phyloP scores from a whole-genome alignment of 208 protist genomes.

The Balamuthia mandrillaris region DNA sequence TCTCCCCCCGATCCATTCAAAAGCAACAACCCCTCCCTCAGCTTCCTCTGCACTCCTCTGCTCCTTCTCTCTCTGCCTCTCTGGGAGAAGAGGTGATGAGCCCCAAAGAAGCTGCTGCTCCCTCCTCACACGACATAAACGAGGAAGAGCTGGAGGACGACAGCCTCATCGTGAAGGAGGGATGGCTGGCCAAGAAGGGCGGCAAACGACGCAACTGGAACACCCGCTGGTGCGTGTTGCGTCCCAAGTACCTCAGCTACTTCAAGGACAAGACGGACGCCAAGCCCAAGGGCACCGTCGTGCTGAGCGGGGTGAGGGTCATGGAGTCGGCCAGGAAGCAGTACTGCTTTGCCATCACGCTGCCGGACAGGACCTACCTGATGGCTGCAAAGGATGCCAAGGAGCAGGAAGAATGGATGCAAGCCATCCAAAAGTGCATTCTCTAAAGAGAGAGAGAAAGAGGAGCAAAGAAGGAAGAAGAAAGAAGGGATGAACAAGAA shows the following conservation, averaged over 20 bases:
- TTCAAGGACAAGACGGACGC: constrained; percentile 31
- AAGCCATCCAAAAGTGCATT: too few species aligned
- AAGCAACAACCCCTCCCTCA: too few species aligned
- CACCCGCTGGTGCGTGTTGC: constrained; percentile 32
- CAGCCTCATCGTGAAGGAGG: background rate
- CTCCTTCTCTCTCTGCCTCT: too few species aligned
- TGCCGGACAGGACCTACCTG: constrained; percentile 19
- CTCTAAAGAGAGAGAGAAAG: background rate
- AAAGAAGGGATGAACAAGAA: too few species aligned
- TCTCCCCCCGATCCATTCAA: too few species aligned
- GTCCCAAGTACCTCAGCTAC: constrained; percentile 35
- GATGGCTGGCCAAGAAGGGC: constrained; percentile 30
- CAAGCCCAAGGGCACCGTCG: constrained; percentile 32
- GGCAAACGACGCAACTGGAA: constrained; percentile 32
- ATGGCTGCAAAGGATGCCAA: constrained; percentile 32
- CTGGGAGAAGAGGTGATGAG: too few species aligned
- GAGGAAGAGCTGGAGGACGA: too few species aligned
- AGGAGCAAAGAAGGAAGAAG: background rate
- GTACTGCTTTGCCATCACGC: constrained; percentile 22
- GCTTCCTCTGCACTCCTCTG: too few species aligned
- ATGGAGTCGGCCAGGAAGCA: constrained; percentile 11
- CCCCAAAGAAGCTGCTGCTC: too few species aligned
- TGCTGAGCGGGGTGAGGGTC: constrained; percentile 11
- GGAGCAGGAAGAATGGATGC: constrained; percentile 28
- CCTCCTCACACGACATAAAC: too few species aligned